A percentile compares a stretch with the other conserved stretches of the same genome.
Conservation (phyloP, 352 stramenopile genomes). For the Phytopythium ostracodes region DNA sequence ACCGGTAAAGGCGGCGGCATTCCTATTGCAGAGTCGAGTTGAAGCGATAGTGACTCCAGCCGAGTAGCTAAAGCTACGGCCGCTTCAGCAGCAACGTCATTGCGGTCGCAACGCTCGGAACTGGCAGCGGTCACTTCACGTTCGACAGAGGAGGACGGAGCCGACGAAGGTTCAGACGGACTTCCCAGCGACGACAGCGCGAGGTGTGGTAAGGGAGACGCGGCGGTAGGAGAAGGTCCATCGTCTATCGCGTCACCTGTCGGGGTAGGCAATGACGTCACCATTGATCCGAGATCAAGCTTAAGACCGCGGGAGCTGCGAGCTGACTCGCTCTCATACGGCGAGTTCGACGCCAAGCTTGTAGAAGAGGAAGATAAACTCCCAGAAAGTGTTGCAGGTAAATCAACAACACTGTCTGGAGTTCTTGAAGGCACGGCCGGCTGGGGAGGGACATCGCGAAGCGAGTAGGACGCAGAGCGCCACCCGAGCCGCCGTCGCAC, state of each 20-base stretch:
- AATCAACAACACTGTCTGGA: too few species aligned
- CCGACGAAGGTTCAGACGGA: neutral
- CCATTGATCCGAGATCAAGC: neutral
- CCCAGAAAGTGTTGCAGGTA: neutral
- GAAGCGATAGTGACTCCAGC: neutral
- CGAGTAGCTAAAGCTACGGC: too few species aligned
- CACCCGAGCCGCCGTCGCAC: conserved; percentile 52
- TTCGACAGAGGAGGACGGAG: neutral
- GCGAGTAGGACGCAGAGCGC: conserved; percentile 3
- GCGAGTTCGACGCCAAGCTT: neutral
- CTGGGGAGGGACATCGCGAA: neutral
- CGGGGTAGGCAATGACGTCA: neutral
- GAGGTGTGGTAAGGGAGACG: neutral
- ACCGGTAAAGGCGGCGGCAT: neutral
- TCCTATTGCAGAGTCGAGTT: neutral
- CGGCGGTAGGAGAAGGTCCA: neutral
- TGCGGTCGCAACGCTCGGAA: neutral
- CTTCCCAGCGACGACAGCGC: neutral
- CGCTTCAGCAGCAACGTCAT: neutral
- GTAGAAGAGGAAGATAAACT: neutral
- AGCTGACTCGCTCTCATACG: neutral
- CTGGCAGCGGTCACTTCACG: neutral
- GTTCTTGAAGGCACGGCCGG: neutral
- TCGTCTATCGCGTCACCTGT: neutral
- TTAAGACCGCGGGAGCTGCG: neutral